Conservation (phyloP, 202 grass and related monocot genomes). For the Elaeis oleifera region DNA sequence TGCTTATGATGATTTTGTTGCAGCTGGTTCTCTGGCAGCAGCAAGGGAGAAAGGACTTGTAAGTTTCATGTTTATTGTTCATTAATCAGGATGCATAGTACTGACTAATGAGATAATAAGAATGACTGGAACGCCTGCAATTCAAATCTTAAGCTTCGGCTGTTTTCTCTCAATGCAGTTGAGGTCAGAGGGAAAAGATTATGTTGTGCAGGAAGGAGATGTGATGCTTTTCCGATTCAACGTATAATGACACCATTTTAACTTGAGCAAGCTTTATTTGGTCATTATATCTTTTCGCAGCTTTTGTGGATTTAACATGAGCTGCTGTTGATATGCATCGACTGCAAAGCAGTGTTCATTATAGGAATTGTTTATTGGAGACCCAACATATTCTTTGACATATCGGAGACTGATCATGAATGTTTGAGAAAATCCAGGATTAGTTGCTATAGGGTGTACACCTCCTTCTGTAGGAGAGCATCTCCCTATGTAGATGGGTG, state of each 20-base stretch:
- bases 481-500: too few species aligned
- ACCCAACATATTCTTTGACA: too few species aligned
- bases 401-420: too few species aligned
- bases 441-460: too few species aligned
- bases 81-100: not conserved
- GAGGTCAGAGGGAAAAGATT: constrained; percentile 91
- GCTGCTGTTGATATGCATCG: too few species aligned
- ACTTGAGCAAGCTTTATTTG: too few species aligned
- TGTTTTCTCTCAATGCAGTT: constrained; percentile 41
- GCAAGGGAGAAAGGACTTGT: constrained; percentile 94
- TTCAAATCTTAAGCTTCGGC: constrained; percentile 2
- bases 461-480: too few species aligned
- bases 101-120: not conserved
- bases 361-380: too few species aligned
- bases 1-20: constrained; percentile 79
- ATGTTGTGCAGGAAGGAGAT: constrained; percentile 84
- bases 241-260: constrained; percentile 33
- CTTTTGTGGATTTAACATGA: too few species aligned
- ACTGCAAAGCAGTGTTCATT: too few species aligned
- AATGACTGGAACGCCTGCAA: not conserved
- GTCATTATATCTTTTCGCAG: too few species aligned
- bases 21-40: constrained; percentile 63
- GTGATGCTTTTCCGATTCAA: constrained; percentile 98
- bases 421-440: too few species aligned
- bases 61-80: constrained; percentile 28